phyloP scores from a whole-genome alignment of 805 yeast genomes.

The Candida schatavii region DNA sequence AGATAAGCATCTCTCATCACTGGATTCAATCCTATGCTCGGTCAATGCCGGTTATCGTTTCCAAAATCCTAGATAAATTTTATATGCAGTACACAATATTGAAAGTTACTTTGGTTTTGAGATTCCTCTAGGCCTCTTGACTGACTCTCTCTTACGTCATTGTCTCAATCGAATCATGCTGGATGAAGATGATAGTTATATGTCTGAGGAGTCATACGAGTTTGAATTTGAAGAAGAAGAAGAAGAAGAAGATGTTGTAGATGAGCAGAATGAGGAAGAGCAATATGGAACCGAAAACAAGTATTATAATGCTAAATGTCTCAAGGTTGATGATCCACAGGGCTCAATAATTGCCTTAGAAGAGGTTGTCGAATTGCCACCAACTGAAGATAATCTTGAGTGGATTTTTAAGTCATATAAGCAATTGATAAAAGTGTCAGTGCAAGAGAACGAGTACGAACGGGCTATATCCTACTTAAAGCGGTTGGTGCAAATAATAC shows the following conservation, averaged over 20 bases:
- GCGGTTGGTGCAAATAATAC: conserved; percentile 19
- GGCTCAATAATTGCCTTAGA: conserved; percentile 23
- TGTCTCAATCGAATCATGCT: no score
- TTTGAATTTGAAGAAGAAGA: conserved; percentile 37
- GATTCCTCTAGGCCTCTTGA: no score
- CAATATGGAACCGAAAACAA: conserved; percentile 18
- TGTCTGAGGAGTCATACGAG: conserved; percentile 40
- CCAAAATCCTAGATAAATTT: no score
- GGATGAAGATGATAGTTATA: conserved; percentile 30
- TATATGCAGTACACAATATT: no score
- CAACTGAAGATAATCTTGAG: conserved; percentile 16
- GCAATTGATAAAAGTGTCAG: conserved; percentile 39
- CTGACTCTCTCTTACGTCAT: no score
- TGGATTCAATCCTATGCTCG: no score
- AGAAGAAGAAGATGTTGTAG: conserved; percentile 22
- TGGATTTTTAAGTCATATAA: conserved; percentile 41
- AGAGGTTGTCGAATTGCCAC: conserved; percentile 11
- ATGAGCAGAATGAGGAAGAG: conserved; percentile 11
- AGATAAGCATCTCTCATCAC: no score
- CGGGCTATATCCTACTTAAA: conserved; percentile 21
- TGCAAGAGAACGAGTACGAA: conserved; percentile 19
- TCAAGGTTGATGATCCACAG: conserved; percentile 30
- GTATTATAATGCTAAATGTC: conserved; percentile 37
- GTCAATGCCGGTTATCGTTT: no score
- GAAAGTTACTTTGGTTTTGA: no score